Evolutionary conservation across 1,284 basidiomycete genomes (phyloP).

Genomic region (Vanrija humicola): DNA sequence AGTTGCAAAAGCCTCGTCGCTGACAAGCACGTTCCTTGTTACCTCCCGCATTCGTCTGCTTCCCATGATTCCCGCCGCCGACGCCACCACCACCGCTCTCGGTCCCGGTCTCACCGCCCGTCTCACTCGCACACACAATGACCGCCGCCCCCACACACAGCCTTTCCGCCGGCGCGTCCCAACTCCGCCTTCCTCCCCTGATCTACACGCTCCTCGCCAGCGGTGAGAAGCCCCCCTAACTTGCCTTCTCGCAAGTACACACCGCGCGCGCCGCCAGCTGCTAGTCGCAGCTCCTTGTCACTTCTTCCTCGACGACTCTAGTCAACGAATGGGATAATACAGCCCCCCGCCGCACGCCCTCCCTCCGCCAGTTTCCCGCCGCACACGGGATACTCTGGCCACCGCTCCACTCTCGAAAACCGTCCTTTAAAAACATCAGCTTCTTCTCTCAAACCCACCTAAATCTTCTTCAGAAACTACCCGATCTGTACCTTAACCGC

Average conservation of each 20-base stretch:
- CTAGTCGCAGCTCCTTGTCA: constrained; percentile 9
- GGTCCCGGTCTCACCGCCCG: neutral
- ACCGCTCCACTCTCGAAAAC: constrained; percentile 1
- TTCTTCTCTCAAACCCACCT: neutral
- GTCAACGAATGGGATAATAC: constrained; percentile 25
- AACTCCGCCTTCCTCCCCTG: constrained; percentile 41
- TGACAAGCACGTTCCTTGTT: too few species aligned
- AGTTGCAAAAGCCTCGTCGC: too few species aligned
- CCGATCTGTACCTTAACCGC: neutral
- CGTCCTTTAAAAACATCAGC: neutral
- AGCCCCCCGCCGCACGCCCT: neutral
- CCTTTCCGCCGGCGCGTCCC: constrained; percentile 33
- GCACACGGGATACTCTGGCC: constrained; percentile 8
- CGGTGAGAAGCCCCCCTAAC: constrained; percentile 48
- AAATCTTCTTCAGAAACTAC: neutral
- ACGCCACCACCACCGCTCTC: neutral
- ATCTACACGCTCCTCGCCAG: constrained; percentile 44
- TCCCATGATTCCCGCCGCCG: neutral
- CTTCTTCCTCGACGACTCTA: neutral
- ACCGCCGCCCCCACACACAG: constrained; percentile 16
- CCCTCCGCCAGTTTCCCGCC: constrained; percentile 5
- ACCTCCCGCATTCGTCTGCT: neutral
- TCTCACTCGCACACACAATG: neutral
- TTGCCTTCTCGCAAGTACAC: constrained; percentile 18
- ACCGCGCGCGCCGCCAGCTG: constrained; percentile 4